Base-by-base conservation (phyloP, 2,329 filamentous ascomycete genomes). In the Tolypocladium amazonense region DNA sequence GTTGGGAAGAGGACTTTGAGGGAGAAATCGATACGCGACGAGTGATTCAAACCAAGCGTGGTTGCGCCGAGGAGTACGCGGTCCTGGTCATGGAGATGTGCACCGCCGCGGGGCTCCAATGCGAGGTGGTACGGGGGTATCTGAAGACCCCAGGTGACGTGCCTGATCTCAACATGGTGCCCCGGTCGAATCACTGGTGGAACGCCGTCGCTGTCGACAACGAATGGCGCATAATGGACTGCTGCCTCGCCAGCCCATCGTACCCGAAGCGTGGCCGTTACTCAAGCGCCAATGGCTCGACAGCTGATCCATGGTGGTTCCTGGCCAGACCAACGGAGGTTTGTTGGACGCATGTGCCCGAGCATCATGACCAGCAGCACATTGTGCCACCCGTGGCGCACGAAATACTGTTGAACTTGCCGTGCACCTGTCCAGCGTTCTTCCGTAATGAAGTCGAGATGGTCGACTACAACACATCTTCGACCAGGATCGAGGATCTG, bases 181-280 rank as follows among this genome's bases (percentile, higher is more conserved):
- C 90, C n/a, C 85, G 88, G 37, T 83, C 93, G 0, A 99, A 99
- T 69, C 94, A 99, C 75, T 97, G 89, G 86, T 99, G 94, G 94
- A 99, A 99, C 67, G 87, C 91, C 0, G 90, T 97, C 23, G 77
- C 97, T 41, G 87, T 97, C 11, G 94, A 99, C 72, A 88, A 89
- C 27, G 92, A 97, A 74, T 99, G 94, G 94, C 88, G 94, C 57
- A 89, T 97, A 65, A 90, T 99, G 77, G 94, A 99, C 72, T 94
- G 91, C 71, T 95, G 91, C 41, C 79, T 99, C 56, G 92, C 94
- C 4, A 92, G 88, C 63, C 92, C 93, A 15, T 96, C 93, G 0
- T 91, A 97, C 68, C 93, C 94, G 12, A 86, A 84, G 60, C 84
- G 95, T 56, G 80, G 78, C 20, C 78, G 86, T 38, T 97, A 95